phyloP scores from a whole-genome alignment of 306 rosid species.

The Inga laurina region DNA sequence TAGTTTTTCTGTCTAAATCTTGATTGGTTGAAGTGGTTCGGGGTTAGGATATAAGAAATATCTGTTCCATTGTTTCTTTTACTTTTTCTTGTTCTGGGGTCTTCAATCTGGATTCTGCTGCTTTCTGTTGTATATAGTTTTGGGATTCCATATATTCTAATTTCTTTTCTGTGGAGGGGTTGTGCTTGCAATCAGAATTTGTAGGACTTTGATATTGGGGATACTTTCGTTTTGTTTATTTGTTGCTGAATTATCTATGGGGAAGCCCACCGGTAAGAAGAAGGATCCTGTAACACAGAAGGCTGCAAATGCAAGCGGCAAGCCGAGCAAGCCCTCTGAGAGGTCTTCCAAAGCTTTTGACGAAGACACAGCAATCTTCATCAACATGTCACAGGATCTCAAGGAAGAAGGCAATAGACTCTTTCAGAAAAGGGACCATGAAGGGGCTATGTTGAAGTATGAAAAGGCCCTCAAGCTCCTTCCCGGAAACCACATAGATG shows the following conservation, averaged over 20 bases:
- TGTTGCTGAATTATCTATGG: slow-evolving; percentile 40
- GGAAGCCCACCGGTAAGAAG: slow-evolving; percentile 68
- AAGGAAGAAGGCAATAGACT: slow-evolving; percentile 65
- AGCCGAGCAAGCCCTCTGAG: slow-evolving; percentile 41
- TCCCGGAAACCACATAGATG: slow-evolving; percentile 60
- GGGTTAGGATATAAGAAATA: not conserved
- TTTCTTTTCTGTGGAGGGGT: not conserved
- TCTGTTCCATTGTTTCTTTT: not conserved
- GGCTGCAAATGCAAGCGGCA: slow-evolving; percentile 48
- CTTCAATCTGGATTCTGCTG: not conserved
- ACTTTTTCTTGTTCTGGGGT: not conserved
- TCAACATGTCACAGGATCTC: slow-evolving; percentile 66
- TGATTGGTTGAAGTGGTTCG: slow-evolving; percentile 17
- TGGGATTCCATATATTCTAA: not conserved
- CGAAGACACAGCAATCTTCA: slow-evolving; percentile 66
- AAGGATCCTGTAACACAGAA: slow-evolving; percentile 43
- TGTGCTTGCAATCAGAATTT: slow-evolving; percentile 27
- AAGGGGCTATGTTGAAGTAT: slow-evolving; percentile 69
- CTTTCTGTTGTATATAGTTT: not conserved
- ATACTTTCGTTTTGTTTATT: not conserved
- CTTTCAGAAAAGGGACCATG: slow-evolving; percentile 59
- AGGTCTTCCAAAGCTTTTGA: slow-evolving; percentile 56
- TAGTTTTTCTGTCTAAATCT: not conserved
- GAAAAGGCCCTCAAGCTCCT: slow-evolving; percentile 69
- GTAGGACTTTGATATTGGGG: slow-evolving; percentile 26